Evolutionary conservation across 805 yeast genomes (phyloP).

Genomic region (Candida tallmaniae): DNA sequence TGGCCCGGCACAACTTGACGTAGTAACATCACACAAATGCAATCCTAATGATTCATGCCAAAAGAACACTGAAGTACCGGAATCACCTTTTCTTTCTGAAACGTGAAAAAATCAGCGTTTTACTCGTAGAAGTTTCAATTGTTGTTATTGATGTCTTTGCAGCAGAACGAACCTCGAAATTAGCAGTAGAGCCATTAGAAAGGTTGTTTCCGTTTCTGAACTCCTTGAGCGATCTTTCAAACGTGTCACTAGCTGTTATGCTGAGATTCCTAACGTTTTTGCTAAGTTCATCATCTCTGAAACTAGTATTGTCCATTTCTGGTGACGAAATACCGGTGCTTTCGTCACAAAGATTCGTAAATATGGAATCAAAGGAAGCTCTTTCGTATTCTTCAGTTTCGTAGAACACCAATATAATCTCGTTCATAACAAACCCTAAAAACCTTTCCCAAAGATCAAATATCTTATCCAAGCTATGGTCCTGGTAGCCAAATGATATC

Average conservation of each 20-base stretch:
- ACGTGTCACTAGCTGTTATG: constrained; percentile 1
- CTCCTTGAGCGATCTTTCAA: constrained; percentile 17
- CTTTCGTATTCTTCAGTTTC: constrained; percentile 7
- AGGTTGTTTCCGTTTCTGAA: constrained; percentile 22
- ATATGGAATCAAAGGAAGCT: constrained; percentile 6
- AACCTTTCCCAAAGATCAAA: constrained; percentile 19
- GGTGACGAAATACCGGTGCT: constrained; percentile 2
- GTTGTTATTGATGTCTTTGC: constrained; percentile 11
- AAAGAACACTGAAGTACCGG: not conserved
- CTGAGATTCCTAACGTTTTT: no score
- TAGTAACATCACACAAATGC: not conserved
- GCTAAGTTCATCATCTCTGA: no score
- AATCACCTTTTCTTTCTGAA: constrained; percentile 7
- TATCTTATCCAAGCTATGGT: constrained; percentile 3
- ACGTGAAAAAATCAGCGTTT: constrained; percentile 13
- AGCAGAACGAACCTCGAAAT: constrained; percentile 10
- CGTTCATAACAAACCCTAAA: constrained; percentile 15
- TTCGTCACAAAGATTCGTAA: constrained; percentile 1
- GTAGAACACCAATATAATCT: constrained; percentile 12
- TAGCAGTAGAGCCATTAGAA: constrained; percentile 3
- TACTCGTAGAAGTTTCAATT: constrained; percentile 11
- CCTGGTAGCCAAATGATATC: constrained; percentile 8
- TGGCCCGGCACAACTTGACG: no score
- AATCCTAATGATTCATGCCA: not conserved
- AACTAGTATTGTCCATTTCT: constrained; percentile 4